Evolutionary conservation across 2,329 filamentous ascomycete genomes (phyloP).

Genomic region (Pseudogymnoascus sp.): DNA sequence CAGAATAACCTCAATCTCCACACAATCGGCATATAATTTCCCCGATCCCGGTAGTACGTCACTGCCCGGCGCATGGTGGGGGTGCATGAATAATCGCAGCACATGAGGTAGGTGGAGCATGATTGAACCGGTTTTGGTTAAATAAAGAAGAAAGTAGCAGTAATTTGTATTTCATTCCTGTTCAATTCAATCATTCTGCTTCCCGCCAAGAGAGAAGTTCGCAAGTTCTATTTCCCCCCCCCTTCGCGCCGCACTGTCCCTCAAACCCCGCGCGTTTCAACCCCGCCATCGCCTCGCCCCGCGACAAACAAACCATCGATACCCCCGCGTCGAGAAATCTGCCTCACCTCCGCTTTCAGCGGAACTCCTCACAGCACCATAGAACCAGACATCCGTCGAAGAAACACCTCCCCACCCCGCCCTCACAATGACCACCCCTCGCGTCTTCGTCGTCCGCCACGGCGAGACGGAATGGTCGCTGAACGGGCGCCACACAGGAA

Average conservation of each 20-base stretch:
- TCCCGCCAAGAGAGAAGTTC: not conserved
- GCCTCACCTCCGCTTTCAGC: not conserved
- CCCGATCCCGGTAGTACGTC: not conserved
- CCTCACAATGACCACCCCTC: slow-evolving; percentile 42
- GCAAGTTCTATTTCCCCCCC: not conserved
- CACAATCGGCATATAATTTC: not conserved
- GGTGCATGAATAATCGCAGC: slow-evolving; percentile 5
- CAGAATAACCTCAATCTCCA: not conserved
- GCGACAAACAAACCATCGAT: not conserved
- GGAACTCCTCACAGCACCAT: not conserved
- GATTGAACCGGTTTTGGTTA: not conserved
- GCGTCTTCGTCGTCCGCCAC: slow-evolving; percentile 77
- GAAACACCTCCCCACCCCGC: not conserved
- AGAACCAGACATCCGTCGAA: not conserved
- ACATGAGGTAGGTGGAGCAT: slow-evolving; percentile 3
- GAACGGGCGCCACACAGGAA: slow-evolving; percentile 74
- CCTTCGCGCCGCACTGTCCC: not conserved
- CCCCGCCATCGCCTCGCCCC: not conserved
- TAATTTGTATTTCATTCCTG: not conserved
- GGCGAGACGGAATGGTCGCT: slow-evolving; percentile 96
- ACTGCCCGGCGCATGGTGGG: not conserved
- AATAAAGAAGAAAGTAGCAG: not conserved
- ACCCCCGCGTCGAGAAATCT: not conserved
- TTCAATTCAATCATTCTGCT: not conserved
- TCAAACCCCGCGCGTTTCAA: not conserved